Base-by-base conservation (phyloP, 1,284 basidiomycete species). In the Anthracocystis setariae region DNA sequence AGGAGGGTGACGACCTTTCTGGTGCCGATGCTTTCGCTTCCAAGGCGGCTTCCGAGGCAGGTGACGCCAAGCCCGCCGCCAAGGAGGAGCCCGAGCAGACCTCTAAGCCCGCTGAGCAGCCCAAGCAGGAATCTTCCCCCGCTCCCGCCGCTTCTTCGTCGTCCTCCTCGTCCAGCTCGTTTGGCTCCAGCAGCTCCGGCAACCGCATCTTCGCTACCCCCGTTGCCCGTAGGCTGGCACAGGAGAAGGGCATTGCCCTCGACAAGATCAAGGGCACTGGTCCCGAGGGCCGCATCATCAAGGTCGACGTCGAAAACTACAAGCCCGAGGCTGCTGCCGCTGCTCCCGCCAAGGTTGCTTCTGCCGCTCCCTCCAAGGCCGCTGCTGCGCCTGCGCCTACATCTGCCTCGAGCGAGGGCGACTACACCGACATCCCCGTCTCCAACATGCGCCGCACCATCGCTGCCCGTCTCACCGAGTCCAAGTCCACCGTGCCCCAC, bases 391-490 rank as follows among this genome's bases (percentile, higher is more conserved):
- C 68, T 42, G 67, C 77, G 5, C 55, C 60, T 29, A 58, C 76
- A 18, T 67, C 72, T 29, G 60, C 76, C 20, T 67, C 72, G 46
- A 84, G 86, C 42, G 51, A 83, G 21, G 85, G 89, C 21, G 90
- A 92, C 74, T 98, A 94, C 85, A 87, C 89, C 73, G 96, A 98
- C 83, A 89, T 89, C 48, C 95, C 96, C n/a, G 86, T 93, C 52
- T 90, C 92, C 58, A 94, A 90, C 85, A 99, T 99, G 92, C 91
- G 96, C 64, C 91, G 92, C 76, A 90, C 89, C 44, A 99, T 99
- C 82, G 96, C 92, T 65, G 81, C 88, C 54, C 92, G 96, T 75
- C 88, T 99, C 74, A 89, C 90, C 3, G 92, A 97, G 86, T 92
- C 91, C 73, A 98, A 98, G 85, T 90, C 92, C 83, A 90, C 93